Percentiles rank a stretch among this genome's conserved stretches.
phyloP scores from a whole-genome alignment of 2,329 filamentous ascomycete species.

The Penicillium aurantiogriseum region DNA sequence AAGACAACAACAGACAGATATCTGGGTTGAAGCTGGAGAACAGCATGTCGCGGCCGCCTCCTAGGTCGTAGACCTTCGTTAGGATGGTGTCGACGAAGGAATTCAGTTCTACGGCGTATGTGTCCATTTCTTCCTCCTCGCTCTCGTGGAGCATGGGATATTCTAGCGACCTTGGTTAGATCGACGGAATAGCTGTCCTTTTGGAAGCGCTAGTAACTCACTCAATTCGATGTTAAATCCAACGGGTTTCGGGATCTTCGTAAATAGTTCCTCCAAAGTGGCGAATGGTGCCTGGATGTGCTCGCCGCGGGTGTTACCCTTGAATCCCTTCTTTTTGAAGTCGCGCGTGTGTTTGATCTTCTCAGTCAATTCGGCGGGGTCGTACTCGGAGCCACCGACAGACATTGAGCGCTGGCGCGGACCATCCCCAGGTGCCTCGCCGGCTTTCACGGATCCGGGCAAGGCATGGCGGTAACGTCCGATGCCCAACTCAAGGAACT shows the following conservation, averaged over 20 bases:
- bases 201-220: conserved; percentile 33
- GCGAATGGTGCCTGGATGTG: conserved; percentile 96
- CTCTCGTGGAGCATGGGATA: conserved; percentile 97
- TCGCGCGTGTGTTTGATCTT: conserved; percentile 97
- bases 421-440: conserved; percentile 16
- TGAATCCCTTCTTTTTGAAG: conserved; percentile 92
- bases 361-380: conserved; percentile 57
- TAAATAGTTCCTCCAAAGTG: conserved; percentile 90
- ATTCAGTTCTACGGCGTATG: conserved; percentile 92
- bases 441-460: conserved; percentile 30
- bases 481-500: conserved; percentile 77
- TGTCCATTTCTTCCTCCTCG: conserved; percentile 94
- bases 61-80: conserved; percentile 82
- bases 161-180: conserved; percentile 49
- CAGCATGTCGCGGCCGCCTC: conserved; percentile 81
- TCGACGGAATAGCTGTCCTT: conserved; percentile 29
- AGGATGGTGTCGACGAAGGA: conserved; percentile 94
- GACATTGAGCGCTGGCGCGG: conserved; percentile 57
- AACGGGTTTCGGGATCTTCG: conserved; percentile 73
- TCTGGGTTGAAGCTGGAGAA: conserved; percentile 98
- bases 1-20: conserved; percentile 87
- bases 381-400: conserved; percentile 52
- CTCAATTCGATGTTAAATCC: conserved; percentile 99
- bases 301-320: conserved; percentile 88
- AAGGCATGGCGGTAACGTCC: conserved; percentile 47